Evolutionary conservation across 1,139 yeast genomes (phyloP), one percentile per base, ranked within the genome.

Genomic region (Zygosaccharomyces pseudobailii): DNA sequence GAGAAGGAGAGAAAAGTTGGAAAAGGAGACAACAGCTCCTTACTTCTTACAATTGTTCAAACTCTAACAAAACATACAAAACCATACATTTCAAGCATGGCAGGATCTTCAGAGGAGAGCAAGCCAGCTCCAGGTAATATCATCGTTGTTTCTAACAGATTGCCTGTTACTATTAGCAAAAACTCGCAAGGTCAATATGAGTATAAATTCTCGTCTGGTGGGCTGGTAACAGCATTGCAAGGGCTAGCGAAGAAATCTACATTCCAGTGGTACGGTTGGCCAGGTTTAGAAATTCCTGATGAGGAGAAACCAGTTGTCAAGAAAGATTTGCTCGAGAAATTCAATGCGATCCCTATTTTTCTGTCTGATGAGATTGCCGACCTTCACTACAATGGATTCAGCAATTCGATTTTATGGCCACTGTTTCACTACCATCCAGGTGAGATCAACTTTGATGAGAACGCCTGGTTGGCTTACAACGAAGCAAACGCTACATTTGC

Each of bases 241-340:
- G 97, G 98, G 0, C 72, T 94, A 48, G 87, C 88, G 66, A 87
- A 87, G 59, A 71, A 84, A 9, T 83, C 92, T 10, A 84, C 86
- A 51, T 92, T 92, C 69, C 94, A 87, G 65, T 94, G 99, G 99
- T 82, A 87, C 59, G 99, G 99, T 19, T 94, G 99, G 99, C 96
- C 97, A 1, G 85, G 96, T 0, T 71, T 89, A 61, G 96, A 89
- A 60, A 75, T 94, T 6, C 95, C 96, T 2, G 86, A 74, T 25
- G 76, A 75, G 36, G 96, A 89, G 56, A 84, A 84, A 63, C 77
- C 68, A 0, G 71, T 72, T 48, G 95, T 94, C 46, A 80, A 81
- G 51, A 64, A 70, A 22, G 96, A 90, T 55, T 71, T 94, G 54
- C 74, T 75, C 67, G 79, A 79, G 36, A 81, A 87, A 63, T 92